Evolutionary conservation across 2,329 filamentous ascomycete genomes (phyloP).

Genomic region (Ophiosphaerella narmari): DNA sequence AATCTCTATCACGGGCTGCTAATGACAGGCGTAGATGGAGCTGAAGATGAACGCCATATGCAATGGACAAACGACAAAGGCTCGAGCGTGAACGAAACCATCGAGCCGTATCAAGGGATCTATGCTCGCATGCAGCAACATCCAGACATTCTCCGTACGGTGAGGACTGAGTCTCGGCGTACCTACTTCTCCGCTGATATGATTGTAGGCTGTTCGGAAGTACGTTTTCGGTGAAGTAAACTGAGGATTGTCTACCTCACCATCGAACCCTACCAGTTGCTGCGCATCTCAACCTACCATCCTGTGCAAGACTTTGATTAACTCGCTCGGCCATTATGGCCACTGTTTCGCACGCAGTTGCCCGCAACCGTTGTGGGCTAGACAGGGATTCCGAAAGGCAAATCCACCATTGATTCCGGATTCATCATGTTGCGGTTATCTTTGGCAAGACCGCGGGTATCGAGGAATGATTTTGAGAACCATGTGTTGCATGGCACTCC

Average conservation of each 20-base stretch:
- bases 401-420: too few species aligned
- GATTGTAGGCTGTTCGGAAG: constrained; percentile 45
- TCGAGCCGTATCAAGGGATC: constrained; percentile 84
- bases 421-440: too few species aligned
- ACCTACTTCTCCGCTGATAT: constrained; percentile 14
- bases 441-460: too few species aligned
- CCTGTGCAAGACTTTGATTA: too few species aligned
- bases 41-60: constrained; percentile 96
- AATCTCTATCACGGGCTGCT: constrained; percentile 5
- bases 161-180: constrained; percentile 39
- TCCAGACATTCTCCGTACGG: constrained; percentile 64
- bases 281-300: too few species aligned
- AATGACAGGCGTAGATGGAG: constrained; percentile 68
- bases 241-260: constrained; percentile 39
- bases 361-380: too few species aligned
- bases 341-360: too few species aligned
- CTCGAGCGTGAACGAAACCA: constrained; percentile 75
- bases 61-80: constrained; percentile 76
- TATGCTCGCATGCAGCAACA: constrained; percentile 81
- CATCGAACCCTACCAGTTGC: too few species aligned
- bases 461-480: too few species aligned
- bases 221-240: constrained; percentile 44
- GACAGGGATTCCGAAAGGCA: too few species aligned
- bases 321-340: too few species aligned
- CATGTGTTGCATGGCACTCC: too few species aligned